These are phyloP conservation scores for Fusarium sp. DNA, from an alignment of 2,329 filamentous ascomycete species.

Conservation along the genomic window DNA sequence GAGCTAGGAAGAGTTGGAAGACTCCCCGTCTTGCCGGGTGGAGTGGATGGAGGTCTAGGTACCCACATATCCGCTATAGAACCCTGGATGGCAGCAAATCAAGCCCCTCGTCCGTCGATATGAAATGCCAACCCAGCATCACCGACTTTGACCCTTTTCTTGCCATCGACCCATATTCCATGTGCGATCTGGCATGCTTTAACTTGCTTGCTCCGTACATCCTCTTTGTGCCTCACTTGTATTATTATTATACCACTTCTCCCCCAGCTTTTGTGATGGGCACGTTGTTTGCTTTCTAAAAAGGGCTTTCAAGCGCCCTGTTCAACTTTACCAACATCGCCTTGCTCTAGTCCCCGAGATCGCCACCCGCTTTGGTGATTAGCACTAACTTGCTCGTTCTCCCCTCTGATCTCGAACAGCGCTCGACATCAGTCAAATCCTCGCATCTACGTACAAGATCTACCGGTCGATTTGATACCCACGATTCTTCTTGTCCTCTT, in stretches of 20 bases:
- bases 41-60: constrained; percentile 28
- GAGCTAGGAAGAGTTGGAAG: constrained; percentile 11
- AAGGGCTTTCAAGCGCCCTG: constrained; percentile 38
- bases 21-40: constrained; percentile 32
- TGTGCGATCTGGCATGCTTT: constrained; percentile 40
- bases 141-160: constrained; percentile 44
- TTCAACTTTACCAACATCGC: constrained; percentile 18
- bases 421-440: constrained; percentile 32
- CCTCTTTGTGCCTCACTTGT: constrained; percentile 11
- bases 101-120: constrained; percentile 42
- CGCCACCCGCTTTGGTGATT: constrained; percentile 45
- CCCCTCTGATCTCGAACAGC: constrained; percentile 35
- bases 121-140: constrained; percentile 46
- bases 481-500: constrained; percentile 12
- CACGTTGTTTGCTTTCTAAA: constrained; percentile 32
- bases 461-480: constrained; percentile 37
- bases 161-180: constrained; percentile 46
- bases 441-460: constrained; percentile 29
- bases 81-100: constrained; percentile 43
- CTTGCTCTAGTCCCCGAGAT: constrained; percentile 40
- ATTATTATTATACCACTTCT: constrained; percentile 22
- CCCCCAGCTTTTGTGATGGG: constrained; percentile 32
- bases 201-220: constrained; percentile 14
- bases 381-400: constrained; percentile 34
- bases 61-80: constrained; percentile 36